A percentile compares a stretch with the other conserved stretches of the same genome.
Evolutionary conservation across 306 rosid species (phyloP).

Genomic region (Ceratonia siliqua): DNA sequence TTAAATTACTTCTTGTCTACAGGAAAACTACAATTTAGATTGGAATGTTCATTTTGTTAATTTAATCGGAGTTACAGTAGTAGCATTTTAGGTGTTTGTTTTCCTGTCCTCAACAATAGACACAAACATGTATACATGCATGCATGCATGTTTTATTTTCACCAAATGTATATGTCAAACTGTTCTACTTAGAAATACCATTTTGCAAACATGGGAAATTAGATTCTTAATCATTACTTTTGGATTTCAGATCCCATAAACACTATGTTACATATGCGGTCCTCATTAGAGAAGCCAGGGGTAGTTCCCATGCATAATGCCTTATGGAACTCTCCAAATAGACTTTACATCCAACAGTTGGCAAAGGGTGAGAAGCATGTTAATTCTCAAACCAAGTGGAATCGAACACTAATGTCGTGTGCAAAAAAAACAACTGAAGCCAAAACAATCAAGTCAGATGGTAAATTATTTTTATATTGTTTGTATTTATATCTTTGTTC

Average conservation of each 20-base stretch:
- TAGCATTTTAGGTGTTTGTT: constrained; percentile 23
- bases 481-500: constrained; percentile 4
- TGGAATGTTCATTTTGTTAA: background rate
- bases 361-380: constrained; percentile 48
- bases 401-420: constrained; percentile 51
- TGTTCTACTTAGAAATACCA: background rate
- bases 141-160: background rate
- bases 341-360: constrained; percentile 48
- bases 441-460: constrained; percentile 54
- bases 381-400: constrained; percentile 46
- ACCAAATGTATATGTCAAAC: constrained; percentile 9
- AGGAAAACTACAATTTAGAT: background rate
- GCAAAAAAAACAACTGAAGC: constrained; percentile 68
- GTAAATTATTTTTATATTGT: constrained; percentile 45
- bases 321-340: constrained; percentile 36
- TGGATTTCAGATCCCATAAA: constrained; percentile 60
- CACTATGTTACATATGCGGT: constrained; percentile 49
- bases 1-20: background rate
- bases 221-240: constrained; percentile 28
- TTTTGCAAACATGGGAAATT: background rate
- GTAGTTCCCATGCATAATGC: constrained; percentile 47
- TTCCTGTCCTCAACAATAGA: background rate
- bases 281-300: constrained; percentile 63
- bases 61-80: background rate
- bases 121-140: background rate